Evolutionary conservation across 257 asterid species (phyloP).

Genomic region (Solanum habrochaites): DNA sequence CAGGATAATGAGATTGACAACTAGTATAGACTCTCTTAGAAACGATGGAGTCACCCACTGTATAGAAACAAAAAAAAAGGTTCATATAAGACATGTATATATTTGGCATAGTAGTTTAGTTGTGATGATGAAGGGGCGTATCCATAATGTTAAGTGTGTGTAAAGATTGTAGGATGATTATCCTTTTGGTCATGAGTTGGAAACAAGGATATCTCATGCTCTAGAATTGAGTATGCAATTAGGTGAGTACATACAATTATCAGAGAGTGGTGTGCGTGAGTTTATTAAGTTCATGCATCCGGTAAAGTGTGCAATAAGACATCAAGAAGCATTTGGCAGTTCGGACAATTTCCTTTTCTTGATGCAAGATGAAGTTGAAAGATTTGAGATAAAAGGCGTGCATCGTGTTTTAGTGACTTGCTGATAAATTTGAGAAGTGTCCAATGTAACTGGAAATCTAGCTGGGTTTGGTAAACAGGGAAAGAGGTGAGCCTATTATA

Average conservation of each 20-base stretch:
- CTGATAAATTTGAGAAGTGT: not conserved
- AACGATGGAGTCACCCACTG: too few relatives aligned
- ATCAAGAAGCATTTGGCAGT: too few relatives aligned
- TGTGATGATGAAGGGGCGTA: not conserved
- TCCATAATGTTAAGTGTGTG: not conserved
- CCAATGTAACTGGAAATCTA: not conserved
- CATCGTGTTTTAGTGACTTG: not conserved
- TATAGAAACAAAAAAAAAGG: too few relatives aligned
- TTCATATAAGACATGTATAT: slow-evolving; percentile 8
- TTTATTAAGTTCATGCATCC: too few relatives aligned
- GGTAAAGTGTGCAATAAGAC: not conserved
- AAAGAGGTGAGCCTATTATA: not conserved
- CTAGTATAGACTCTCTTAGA: too few relatives aligned
- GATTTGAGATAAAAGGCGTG: not conserved
- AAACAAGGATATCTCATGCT: slow-evolving; percentile 20
- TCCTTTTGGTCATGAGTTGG: slow-evolving; percentile 47
- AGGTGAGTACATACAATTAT: slow-evolving; percentile 7
- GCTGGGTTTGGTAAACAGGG: not conserved
- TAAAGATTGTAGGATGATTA: slow-evolving; percentile 38
- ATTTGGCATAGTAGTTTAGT: slow-evolving; percentile 24
- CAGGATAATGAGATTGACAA: too few relatives aligned
- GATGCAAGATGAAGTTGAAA: too few relatives aligned
- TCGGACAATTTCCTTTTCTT: too few relatives aligned
- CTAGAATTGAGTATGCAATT: slow-evolving; percentile 22
- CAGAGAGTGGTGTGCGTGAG: not conserved